A percentile compares a stretch with the other conserved stretches of the same genome.
These are phyloP conservation scores for Picochlorum sp. DNA, from an alignment of 139 green algal genomes.

Conservation along the genomic window DNA sequence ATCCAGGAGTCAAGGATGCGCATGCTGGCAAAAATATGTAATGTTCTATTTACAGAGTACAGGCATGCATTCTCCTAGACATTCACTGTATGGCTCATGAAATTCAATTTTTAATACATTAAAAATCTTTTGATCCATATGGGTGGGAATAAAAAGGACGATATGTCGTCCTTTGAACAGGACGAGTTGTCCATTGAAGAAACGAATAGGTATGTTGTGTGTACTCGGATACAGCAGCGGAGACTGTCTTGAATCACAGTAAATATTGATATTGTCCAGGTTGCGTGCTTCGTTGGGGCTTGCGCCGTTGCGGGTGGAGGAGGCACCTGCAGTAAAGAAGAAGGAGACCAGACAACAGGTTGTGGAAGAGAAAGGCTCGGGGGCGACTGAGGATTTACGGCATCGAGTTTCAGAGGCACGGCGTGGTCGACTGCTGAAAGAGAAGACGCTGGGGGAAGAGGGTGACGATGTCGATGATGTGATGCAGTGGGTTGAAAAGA, in stretches of 20 bases:
- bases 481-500: conserved; percentile 58
- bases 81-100: neutral
- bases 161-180: no score
- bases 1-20: neutral
- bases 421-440: conserved; percentile 19
- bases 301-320: conserved; percentile 46
- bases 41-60: no score
- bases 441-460: conserved; percentile 51
- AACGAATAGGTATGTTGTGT: no score
- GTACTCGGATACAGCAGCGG: no score
- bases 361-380: conserved; percentile 23
- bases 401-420: conserved; percentile 25
- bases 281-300: conserved; percentile 60
- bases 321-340: neutral
- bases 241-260: no score
- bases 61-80: neutral
- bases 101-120: neutral
- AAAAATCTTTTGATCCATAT: no score
- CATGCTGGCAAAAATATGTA: neutral
- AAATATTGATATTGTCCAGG: conserved; percentile 16
- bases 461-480: conserved; percentile 57
- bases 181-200: no score
- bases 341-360: conserved; percentile 17
- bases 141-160: no score
- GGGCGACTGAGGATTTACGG: conserved; percentile 10